Evolutionary conservation across 2,329 filamentous ascomycete species (phyloP), one percentile per base, ranked within the genome.

Genomic region (Exophiala calicioides): DNA sequence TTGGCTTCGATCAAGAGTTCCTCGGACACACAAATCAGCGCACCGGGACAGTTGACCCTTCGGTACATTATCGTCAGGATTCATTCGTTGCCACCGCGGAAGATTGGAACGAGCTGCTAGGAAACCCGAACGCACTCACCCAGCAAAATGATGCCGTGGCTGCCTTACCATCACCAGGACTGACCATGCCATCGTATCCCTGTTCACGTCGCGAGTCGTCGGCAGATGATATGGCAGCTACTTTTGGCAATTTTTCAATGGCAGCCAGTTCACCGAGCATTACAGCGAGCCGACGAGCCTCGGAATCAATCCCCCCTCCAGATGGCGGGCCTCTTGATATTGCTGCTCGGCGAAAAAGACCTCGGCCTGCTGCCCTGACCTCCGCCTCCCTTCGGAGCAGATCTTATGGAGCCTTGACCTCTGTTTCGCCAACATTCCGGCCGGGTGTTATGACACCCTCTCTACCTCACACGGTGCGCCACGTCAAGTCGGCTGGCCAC

Each of bases 241-340:
- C 55, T 24, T 56, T 59, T 21, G 54, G 51, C 19, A 48, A 50
- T 27, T 55, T 58, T 44, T 53, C 52, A 8, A 37, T 59, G 10
- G 52, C 47, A 10, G 44, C 39, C 34, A 51, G 44, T 19, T 47
- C 52, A 4, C 52, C 52, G 16, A 37, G 13, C 18, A 19, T 40
- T 7, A 9, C 41, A 12, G 16, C 41, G 23, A 35, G 29, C 20
- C 44, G 39, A 27, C 82, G 81, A 21, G 86, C 88, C 68, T 94
- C 88, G 65, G 94, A 81, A 64, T 34, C 52, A 6, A 48, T 48
- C 24, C 40, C 43, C 33, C 34, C 41, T 42, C 47, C 64, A 23
- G 64, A 67, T 31, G 47, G 26, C 23, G 70, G 69, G 45, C 65
- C 71, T 52, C 60, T 72, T 35, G 71, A 74, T 48, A 62, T 74